Evolutionary conservation across 2,329 filamentous ascomycete genomes (phyloP).

Genomic region (Penicillium sp.): DNA sequence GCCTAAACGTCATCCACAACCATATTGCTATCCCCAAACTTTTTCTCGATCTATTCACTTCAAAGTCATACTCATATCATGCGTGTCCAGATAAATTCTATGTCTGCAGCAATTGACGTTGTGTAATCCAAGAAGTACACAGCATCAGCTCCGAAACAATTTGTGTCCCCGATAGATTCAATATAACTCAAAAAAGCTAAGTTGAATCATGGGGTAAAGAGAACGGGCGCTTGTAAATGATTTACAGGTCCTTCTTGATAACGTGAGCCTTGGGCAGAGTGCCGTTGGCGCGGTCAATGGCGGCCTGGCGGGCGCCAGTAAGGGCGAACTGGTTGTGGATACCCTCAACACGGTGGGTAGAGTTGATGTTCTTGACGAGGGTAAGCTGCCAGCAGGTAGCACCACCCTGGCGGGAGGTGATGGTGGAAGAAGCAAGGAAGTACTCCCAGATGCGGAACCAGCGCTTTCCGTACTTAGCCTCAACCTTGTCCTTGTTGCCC

Average conservation of each 20-base stretch:
- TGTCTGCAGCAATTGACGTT: neutral
- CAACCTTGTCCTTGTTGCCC: constrained; percentile 86
- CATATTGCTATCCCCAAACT: neutral
- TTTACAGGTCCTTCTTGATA: constrained; percentile 30
- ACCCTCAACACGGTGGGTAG: constrained; percentile 77
- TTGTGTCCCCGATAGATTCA: neutral
- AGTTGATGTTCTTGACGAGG: constrained; percentile 87
- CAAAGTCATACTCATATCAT: constrained; percentile 11
- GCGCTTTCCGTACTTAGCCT: constrained; percentile 89
- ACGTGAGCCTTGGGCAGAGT: constrained; percentile 37
- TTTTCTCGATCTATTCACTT: constrained; percentile 11
- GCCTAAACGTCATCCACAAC: neutral
- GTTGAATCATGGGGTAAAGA: neutral
- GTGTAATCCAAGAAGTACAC: neutral
- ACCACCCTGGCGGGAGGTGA: constrained; percentile 77
- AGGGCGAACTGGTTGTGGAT: constrained; percentile 69
- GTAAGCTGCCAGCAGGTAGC: constrained; percentile 87
- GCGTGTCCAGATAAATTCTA: neutral
- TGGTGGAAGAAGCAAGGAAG: constrained; percentile 84
- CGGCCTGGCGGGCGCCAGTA: constrained; percentile 61
- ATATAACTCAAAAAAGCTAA: neutral
- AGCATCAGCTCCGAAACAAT: neutral
- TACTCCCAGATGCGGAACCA: constrained; percentile 98
- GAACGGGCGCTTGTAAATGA: neutral
- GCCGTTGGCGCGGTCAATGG: constrained; percentile 35